These are phyloP conservation scores for Dactylonectria estremocensis DNA, from an alignment of 2,329 filamentous ascomycete genomes.

Conservation along the genomic window DNA sequence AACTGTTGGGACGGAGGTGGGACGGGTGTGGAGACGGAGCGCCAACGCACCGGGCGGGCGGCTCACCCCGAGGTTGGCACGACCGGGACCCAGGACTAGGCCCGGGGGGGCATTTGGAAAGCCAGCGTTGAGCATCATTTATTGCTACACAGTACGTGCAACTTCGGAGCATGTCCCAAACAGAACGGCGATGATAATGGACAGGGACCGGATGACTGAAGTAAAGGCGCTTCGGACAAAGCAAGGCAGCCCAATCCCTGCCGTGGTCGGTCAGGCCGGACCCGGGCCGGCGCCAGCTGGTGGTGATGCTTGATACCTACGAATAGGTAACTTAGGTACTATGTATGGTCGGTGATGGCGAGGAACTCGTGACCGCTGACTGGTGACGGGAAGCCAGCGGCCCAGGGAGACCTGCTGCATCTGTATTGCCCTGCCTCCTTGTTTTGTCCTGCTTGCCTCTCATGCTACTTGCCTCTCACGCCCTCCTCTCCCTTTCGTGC, in stretches of 20 bases:
- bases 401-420: slow-evolving; percentile 11
- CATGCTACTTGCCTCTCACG: not conserved
- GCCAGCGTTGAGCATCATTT: not conserved
- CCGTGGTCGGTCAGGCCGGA: slow-evolving; percentile 32
- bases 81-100: slow-evolving; percentile 29
- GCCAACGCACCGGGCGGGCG: slow-evolving; percentile 44
- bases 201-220: not conserved
- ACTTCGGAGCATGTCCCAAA: no score
- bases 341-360: slow-evolving; percentile 20
- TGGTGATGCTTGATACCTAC: not conserved
- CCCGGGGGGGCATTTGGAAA: not conserved
- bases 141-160: not conserved
- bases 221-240: not conserved
- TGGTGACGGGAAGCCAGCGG: slow-evolving; percentile 13
- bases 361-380: slow-evolving; percentile 15
- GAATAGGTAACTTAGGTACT: no score
- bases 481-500: slow-evolving; percentile 26
- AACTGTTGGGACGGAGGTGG: slow-evolving; percentile 42
- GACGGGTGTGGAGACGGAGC: slow-evolving; percentile 39
- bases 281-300: slow-evolving; percentile 28
- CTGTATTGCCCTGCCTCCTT: not conserved
- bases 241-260: slow-evolving; percentile 17
- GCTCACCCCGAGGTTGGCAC: slow-evolving; percentile 36
- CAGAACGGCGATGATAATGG: not conserved
- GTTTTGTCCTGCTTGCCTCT: no score